Conservation (phyloP, 2,329 filamentous ascomycete genomes). For the Coniochaeta ligniaria region DNA sequence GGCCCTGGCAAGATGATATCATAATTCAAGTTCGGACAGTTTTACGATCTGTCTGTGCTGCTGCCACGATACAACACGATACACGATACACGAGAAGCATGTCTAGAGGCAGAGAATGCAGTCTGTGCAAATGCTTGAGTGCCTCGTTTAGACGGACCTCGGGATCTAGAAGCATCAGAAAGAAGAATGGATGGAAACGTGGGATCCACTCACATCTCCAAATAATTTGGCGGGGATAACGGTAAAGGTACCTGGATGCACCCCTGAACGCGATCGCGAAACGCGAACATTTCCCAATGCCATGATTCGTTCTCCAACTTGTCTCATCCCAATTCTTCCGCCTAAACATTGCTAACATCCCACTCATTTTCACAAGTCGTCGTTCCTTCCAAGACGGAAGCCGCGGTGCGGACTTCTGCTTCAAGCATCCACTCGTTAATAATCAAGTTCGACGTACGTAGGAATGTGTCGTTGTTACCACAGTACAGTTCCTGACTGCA, state of each 20-base stretch:
- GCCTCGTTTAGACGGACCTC: no score
- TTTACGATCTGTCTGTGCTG: not conserved
- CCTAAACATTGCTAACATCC: constrained; percentile 7
- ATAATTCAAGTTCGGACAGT: not conserved
- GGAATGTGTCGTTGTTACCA: not conserved
- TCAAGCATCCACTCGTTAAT: not conserved
- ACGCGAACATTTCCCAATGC: not conserved
- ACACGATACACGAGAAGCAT: no score
- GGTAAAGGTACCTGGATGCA: constrained; percentile 6
- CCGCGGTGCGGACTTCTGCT: not conserved
- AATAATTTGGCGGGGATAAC: not conserved
- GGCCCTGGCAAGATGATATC: not conserved
- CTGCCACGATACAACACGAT: no score
- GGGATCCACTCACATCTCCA: not conserved
- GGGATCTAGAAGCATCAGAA: not conserved
- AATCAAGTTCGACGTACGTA: not conserved
- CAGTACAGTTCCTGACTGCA: not conserved
- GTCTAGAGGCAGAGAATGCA: no score
- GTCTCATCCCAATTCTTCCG: constrained; percentile 17
- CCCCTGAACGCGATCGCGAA: constrained; percentile 3
- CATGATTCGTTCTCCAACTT: constrained; percentile 2
- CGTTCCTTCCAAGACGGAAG: not conserved
- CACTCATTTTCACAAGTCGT: not conserved
- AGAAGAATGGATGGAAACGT: not conserved
- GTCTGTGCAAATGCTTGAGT: not conserved